These are phyloP conservation scores for Spergularia marina DNA, from an alignment of 148 eudicot genomes.

Conservation along the genomic window DNA sequence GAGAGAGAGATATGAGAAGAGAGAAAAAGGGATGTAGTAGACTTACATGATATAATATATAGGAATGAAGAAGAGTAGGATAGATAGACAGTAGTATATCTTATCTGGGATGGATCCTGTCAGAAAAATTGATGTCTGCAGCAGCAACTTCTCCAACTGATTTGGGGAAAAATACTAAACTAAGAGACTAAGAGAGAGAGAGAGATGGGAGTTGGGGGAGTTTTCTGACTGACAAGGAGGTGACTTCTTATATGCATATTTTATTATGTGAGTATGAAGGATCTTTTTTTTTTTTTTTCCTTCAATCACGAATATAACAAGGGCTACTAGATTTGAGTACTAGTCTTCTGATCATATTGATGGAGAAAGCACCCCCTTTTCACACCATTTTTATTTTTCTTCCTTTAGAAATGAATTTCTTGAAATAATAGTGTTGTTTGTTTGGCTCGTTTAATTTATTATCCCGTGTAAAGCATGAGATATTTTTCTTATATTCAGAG, in stretches of 20 bases:
- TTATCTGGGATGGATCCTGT: constrained; percentile 7
- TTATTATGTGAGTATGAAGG: not conserved
- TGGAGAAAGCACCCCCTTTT: constrained; percentile 19
- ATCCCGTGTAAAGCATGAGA: too few relatives aligned
- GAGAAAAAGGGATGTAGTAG: not conserved
- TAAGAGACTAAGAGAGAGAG: constrained; percentile 17
- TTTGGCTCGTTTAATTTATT: too few relatives aligned
- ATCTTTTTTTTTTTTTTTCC: constrained; percentile 13
- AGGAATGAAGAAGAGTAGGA: not conserved
- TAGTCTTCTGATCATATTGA: not conserved
- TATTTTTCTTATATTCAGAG: too few relatives aligned
- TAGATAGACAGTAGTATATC: not conserved
- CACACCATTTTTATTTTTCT: too few relatives aligned
- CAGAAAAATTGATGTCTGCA: constrained; percentile 33
- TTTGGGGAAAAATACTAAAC: constrained; percentile 42
- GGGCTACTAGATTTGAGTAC: not conserved
- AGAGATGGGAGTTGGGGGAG: constrained; percentile 3
- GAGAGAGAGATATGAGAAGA: not conserved
- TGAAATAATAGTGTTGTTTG: too few relatives aligned
- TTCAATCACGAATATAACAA: constrained; percentile 10
- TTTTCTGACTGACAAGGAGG: constrained; percentile 32
- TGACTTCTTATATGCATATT: constrained; percentile 5
- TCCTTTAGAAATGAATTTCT: too few relatives aligned
- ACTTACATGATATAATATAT: constrained; percentile 27
- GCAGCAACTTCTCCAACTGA: constrained; percentile 29